Conservation (phyloP, 1,284 basidiomycete species). For the Cryptococcus sp. region DNA sequence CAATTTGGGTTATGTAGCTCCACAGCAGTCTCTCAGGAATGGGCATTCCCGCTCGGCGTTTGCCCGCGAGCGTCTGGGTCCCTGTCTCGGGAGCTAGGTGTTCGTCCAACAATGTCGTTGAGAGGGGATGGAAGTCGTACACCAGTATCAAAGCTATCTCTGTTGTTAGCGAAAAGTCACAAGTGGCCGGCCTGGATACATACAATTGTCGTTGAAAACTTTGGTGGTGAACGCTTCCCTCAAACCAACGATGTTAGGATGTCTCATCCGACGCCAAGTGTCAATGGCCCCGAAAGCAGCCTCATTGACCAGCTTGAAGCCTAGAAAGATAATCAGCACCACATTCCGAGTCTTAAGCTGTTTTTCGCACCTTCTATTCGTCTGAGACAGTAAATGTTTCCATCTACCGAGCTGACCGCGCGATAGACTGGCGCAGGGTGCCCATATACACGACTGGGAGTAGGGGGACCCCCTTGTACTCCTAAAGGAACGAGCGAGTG, state of each 20-base stretch:
- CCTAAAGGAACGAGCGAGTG: constrained; percentile 77
- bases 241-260: constrained; percentile 83
- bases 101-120: constrained; percentile 77
- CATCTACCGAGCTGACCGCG: constrained; percentile 76
- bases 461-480: constrained; percentile 47
- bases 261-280: constrained; percentile 79
- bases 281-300: constrained; percentile 81
- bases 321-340: constrained; percentile 53
- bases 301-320: constrained; percentile 79
- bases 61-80: constrained; percentile 11
- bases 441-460: constrained; percentile 69
- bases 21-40: constrained; percentile 85
- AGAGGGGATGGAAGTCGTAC: constrained; percentile 85
- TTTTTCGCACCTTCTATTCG: constrained; percentile 75
- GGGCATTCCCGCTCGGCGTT: constrained; percentile 40
- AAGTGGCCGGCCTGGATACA: constrained; percentile 37
- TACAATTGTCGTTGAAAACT: constrained; percentile 89
- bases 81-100: constrained; percentile 57
- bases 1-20: constrained; percentile 91
- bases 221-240: constrained; percentile 95
- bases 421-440: constrained; percentile 76
- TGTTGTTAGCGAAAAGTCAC: neutral
- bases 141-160: constrained; percentile 81
- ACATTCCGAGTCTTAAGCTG: constrained; percentile 11
- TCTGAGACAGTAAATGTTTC: constrained; percentile 73